These are phyloP conservation scores for Kluyveromyces nonfermentans DNA, from an alignment of 805 yeast genomes.

Conservation along the genomic window DNA sequence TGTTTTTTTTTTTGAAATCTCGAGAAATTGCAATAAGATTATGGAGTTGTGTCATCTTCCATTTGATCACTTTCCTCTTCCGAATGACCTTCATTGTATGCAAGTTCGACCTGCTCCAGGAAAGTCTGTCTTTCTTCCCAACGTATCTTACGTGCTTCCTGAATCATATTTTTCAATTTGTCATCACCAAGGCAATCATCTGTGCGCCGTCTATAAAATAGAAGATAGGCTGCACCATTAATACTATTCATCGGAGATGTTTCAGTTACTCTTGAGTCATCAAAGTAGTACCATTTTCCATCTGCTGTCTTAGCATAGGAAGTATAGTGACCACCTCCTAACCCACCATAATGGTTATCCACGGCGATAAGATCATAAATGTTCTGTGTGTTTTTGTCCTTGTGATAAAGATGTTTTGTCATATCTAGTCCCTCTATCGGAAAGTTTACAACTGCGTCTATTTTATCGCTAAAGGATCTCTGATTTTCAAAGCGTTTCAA, in stretches of 20 bases:
- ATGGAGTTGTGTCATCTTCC: no score
- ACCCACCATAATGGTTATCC: slow-evolving; percentile 91
- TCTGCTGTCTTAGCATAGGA: slow-evolving; percentile 75
- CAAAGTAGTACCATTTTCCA: slow-evolving; percentile 77
- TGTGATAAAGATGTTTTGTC: slow-evolving; percentile 41
- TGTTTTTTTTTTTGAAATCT: no score
- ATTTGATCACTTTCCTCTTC: slow-evolving; percentile 18
- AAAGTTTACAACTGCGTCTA: slow-evolving; percentile 74
- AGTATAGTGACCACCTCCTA: slow-evolving; percentile 97
- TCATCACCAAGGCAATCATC: slow-evolving; percentile 39
- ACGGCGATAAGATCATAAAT: slow-evolving; percentile 85
- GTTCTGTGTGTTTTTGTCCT: slow-evolving; percentile 19
- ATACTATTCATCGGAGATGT: slow-evolving; percentile 52
- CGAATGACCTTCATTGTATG: slow-evolving; percentile 22
- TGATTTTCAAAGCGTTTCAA: slow-evolving; percentile 83
- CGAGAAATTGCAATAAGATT: no score
- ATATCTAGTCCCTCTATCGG: slow-evolving; percentile 80
- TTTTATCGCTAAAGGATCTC: slow-evolving; percentile 79
- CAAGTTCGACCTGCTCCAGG: slow-evolving; percentile 14
- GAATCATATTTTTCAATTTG: slow-evolving; percentile 33
- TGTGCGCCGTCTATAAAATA: slow-evolving; percentile 63
- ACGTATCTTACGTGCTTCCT: slow-evolving; percentile 30
- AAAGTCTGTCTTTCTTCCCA: slow-evolving; percentile 3
- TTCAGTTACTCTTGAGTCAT: slow-evolving; percentile 67
- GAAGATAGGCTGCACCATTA: slow-evolving; percentile 73